Base-by-base conservation (phyloP, 192 early-diverging fungal genomes). In the Thamnidium elegans region DNA sequence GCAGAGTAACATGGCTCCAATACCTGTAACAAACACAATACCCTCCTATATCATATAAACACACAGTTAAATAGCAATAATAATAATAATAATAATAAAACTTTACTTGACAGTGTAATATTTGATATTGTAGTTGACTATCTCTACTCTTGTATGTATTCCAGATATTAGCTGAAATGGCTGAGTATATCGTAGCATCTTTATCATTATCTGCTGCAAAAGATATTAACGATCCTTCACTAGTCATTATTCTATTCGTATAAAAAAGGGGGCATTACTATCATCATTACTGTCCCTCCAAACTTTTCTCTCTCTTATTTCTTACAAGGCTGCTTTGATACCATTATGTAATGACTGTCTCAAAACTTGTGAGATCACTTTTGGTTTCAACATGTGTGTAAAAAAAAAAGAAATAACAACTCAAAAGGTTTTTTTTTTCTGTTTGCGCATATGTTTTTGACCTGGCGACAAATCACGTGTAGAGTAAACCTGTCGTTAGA, bases 151-250 rank as follows among this genome's bases (percentile, higher is more conserved):
- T 76, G 21, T 82, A 79, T 21, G 79, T 85, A 32, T 71, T 78
- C 84, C 84, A 85, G 19, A 85, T 72, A 67, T 85, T 85, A 45
- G 84, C 80, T 1, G 81, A 72, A 46, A 85, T 85, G 31, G 84
- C 84, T 20, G 81, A 79, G 62, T 83, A 83, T 50, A 81, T 74
- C 47, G 75, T 76, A 7, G 81, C 84, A 43, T 79, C 78, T 36
- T 74, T 67, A 48, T 83, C 84, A 14, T 79, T 77, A 26, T 79
- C 78, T 31, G 81, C 79, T 34, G 81, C 75, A 63, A 79, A 85
- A 11, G 81, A 79, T 30, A 85, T 63, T 46, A 82, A 59, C 11
- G 84, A 85, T 15, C 84, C 84, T 67, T 81, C 81, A 31, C 69
- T 73, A 55, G 82, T 85, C 56, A 85, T 66, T 50, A 85, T 67